Evolutionary conservation across 163 green algal species (phyloP).

Genomic region (Chloroidium sp.): DNA sequence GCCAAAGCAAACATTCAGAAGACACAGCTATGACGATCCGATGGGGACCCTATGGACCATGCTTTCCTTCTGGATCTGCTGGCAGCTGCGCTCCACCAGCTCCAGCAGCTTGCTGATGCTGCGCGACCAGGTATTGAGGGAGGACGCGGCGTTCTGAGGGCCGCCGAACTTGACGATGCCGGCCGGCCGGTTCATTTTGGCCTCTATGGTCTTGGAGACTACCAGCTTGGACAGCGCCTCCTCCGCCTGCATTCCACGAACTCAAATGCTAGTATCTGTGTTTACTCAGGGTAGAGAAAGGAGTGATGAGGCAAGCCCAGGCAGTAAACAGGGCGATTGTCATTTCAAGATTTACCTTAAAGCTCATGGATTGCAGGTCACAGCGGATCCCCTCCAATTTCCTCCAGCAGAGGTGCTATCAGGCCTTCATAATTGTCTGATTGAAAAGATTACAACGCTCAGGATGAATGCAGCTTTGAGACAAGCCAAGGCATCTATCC

Average conservation of each 20-base stretch:
- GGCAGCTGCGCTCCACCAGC: slow-evolving; percentile 40
- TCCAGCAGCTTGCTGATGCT: slow-evolving; percentile 76
- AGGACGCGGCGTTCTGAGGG: slow-evolving; percentile 16
- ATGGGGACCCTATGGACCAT: slow-evolving; percentile 83
- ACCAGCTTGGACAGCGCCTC: slow-evolving; percentile 87
- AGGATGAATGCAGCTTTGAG: too few species aligned
- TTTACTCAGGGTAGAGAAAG: too few species aligned
- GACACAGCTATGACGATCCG: background rate
- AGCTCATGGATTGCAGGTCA: too few species aligned
- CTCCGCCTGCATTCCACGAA: slow-evolving; percentile 62
- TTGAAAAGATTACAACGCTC: too few species aligned
- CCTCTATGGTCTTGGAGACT: slow-evolving; percentile 65
- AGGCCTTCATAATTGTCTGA: too few species aligned
- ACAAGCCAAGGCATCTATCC: too few species aligned
- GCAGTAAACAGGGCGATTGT: too few species aligned
- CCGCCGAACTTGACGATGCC: slow-evolving; percentile 37
- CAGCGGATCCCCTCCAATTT: too few species aligned
- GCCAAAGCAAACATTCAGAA: too few species aligned
- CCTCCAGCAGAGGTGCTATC: too few species aligned
- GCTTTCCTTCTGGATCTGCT: slow-evolving; percentile 94
- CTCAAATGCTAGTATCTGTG: background rate
- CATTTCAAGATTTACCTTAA: too few species aligned
- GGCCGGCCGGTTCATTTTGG: slow-evolving; percentile 86
- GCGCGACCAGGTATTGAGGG: slow-evolving; percentile 66
- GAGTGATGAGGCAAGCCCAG: too few species aligned